Base-by-base conservation (phyloP, 1,284 basidiomycete species). In the Apiotrichum sp. region DNA sequence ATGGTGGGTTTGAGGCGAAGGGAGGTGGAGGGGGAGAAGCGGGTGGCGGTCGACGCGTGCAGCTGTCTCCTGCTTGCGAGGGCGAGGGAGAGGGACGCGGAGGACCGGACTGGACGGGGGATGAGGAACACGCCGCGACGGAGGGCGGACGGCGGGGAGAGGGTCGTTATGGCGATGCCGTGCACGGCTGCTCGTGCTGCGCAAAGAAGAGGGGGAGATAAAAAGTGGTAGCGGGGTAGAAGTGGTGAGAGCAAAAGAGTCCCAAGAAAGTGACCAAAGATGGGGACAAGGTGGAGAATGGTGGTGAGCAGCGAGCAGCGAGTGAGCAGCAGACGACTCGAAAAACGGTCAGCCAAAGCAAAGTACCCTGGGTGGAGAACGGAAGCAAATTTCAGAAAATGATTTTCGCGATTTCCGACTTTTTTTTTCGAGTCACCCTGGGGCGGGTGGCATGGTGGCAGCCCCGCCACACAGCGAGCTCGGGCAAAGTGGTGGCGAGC, bases 1-100 rank as follows among this genome's bases (percentile, higher is more conserved):
- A 49, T 49, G 36, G 39, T 49, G 16, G 11, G 3, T 6, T 48
- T 10, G 16, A 9, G 6, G 29, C 13, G 11, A 33, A 13, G 14
- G 10, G 38, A 13, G 3, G 47, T 22, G 49, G 34, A 36, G 71
- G 22, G 22, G 49, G 49, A 36, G n/a, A 42, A 22, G 39, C 32
- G 8, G 29, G 2, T 1, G 33, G 35, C 36, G n/a, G 48, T 6
- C 13, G 47, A 48, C 47, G 47, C 47, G 47, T 48, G 47, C 5
- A 49, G 13, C 38, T 36, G 35, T 10, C 38, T 40, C 38, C 14
- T 7, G 11, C 9, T 50, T 31, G 40, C 41, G 2, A 8, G 36
- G 36, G 8, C 13, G 36, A 38, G 8, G 36, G 35, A 6, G 6
- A 11, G 2, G 22, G 48, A 6, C 22, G 38, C 8, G 14, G 38